Conservation (phyloP, 345 rosid genomes). For the Eucalyptus brandiana region DNA sequence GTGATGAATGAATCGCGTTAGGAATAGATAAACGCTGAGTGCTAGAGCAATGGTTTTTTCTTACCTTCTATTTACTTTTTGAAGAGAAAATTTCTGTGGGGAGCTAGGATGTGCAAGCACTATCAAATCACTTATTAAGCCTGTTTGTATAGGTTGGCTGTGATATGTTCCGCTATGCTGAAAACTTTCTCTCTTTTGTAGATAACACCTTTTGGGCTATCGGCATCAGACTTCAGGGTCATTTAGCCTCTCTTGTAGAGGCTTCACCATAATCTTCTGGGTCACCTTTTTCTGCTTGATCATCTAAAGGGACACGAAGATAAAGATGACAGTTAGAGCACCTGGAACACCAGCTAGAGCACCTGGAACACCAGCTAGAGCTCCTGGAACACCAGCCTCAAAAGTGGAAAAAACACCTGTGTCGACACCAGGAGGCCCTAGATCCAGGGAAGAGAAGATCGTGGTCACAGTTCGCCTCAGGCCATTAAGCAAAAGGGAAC, state of each 20-base stretch:
- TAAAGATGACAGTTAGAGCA: slow-evolving; percentile 36
- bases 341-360: slow-evolving; percentile 40
- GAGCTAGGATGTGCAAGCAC: not conserved
- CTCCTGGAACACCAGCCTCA: slow-evolving; percentile 81
- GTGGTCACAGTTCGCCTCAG: slow-evolving; percentile 92
- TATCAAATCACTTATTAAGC: not conserved
- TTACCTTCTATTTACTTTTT: not conserved
- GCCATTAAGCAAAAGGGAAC: slow-evolving; percentile 88
- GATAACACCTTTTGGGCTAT: not conserved
- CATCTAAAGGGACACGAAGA: not conserved
- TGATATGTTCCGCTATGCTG: not conserved
- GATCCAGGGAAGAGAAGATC: slow-evolving; percentile 84
- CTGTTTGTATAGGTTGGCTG: not conserved
- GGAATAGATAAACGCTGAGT: not conserved
- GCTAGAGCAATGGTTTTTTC: not conserved
- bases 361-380: slow-evolving; percentile 33
- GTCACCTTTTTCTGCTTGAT: not conserved
- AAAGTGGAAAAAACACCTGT: slow-evolving; percentile 69
- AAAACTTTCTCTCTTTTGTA: not conserved
- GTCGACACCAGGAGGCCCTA: slow-evolving; percentile 66
- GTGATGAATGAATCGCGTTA: not conserved
- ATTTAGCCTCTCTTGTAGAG: not conserved
- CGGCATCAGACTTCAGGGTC: not conserved
- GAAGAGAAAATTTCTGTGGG: not conserved
- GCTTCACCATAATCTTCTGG: not conserved